Evolutionary conservation across 208 protist species (phyloP).

Genomic region (Trypanosoma theileri): DNA sequence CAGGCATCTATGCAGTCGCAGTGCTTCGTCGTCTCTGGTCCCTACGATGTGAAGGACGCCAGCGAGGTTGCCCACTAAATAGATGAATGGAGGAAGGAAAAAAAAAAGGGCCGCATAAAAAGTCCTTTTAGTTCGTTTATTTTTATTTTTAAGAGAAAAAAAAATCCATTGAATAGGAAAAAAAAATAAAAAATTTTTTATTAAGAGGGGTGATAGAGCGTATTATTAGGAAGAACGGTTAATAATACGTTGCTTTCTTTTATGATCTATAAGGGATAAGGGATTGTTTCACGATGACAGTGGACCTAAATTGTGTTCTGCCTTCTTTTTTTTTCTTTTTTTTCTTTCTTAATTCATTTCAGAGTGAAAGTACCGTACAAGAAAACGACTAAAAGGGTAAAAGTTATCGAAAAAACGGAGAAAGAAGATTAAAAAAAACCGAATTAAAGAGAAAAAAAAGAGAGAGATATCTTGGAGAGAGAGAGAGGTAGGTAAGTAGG

Average conservation of each 20-base stretch:
- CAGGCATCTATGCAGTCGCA: slow-evolving; percentile 95
- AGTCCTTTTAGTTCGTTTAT: slow-evolving; percentile 1
- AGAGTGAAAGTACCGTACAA: neutral
- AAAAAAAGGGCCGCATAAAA: neutral
- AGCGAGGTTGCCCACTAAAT: slow-evolving; percentile 67
- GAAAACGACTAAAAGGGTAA: neutral
- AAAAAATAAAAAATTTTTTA: slow-evolving; percentile 1
- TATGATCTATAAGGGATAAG: too few species aligned
- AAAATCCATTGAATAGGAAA: neutral
- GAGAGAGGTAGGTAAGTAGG: too few species aligned
- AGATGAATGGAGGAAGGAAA: slow-evolving; percentile 4
- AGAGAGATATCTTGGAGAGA: too few species aligned
- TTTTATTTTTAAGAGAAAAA: slow-evolving; percentile 9
- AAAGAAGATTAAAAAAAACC: slow-evolving; percentile 5
- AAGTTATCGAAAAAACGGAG: slow-evolving; percentile 34
- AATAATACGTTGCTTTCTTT: too few species aligned
- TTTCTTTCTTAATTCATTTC: too few species aligned
- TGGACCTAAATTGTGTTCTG: too few species aligned
- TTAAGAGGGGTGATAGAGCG: neutral
- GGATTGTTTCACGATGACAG: too few species aligned
- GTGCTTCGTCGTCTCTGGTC: slow-evolving; percentile 96
- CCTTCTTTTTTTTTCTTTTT: too few species aligned
- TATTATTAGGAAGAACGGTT: too few species aligned
- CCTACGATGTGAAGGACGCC: slow-evolving; percentile 76
- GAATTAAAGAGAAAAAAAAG: neutral